Evolutionary conservation across 2,329 filamentous ascomycete genomes (phyloP), one percentile per base, ranked within the genome.

Genomic region (Scolecobasidium constrictum): DNA sequence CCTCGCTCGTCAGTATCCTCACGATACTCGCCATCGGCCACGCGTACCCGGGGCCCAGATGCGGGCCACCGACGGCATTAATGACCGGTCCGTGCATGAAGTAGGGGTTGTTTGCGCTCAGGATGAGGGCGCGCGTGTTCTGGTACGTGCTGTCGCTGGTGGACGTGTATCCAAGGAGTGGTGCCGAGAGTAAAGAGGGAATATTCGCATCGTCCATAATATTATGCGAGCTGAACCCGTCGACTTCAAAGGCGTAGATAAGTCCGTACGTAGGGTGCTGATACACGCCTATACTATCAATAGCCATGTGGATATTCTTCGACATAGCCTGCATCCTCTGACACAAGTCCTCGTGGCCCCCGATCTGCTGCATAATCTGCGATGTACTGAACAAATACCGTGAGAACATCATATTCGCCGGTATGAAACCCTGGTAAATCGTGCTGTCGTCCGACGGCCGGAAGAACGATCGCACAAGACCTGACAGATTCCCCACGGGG

Each of bases 181-280:
- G 78, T 18, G 78, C 70, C 2, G 75, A 74, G 33, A 84, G 68
- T 3, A 84, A 68, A 11, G 73, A 78, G 0, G 81, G 80, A 38
- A 84, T 76, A 48, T 84, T 84, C 22, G 80, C 78, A 46, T 84
- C 80, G 52, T 84, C 81, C 79, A 83, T 83, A 40, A 81, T 66
- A 48, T 74, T 79, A 42, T 58, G 56, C 12, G 54, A 55, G 35
- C 61, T 60, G 49, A 62, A 68, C 17, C 67, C 67, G 46, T 71
- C 68, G 19, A 70, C 58, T 49, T 71, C 68, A 46, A 62, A 71
- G 12, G 68, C 66, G 46, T 69, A 71, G 16, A 71, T 55, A 20
- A 58, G 56, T 37, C 64, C 63, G 33, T 55, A 56, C 2, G 46
- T 55, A 2, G 57, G 52, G 16, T 61, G 57, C 4, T 58, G 50